Percentiles rank a stretch among this genome's conserved stretches.
Evolutionary conservation across 129 eudicot genomes (phyloP).

Genomic region (Flaveria trinervia): DNA sequence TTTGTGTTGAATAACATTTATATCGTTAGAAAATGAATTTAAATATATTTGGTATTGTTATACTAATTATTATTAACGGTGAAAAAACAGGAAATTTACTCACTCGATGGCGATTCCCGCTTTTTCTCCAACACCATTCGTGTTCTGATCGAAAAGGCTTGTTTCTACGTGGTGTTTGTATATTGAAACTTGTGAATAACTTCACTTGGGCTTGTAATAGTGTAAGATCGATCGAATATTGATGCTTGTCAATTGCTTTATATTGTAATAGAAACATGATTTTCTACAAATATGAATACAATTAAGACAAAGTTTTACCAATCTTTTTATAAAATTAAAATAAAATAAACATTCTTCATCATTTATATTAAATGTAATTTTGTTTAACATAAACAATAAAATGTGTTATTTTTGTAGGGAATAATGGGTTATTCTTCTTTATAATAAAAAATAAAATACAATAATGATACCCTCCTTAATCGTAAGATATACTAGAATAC

Average conservation of each 20-base stretch:
- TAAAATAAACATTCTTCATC: too few species aligned
- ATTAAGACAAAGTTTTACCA: too few species aligned
- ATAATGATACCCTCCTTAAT: too few species aligned
- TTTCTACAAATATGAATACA: not conserved
- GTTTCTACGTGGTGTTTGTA: not conserved
- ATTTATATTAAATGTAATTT: too few species aligned
- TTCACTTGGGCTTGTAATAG: not conserved
- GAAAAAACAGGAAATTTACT: not conserved
- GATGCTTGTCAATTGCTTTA: not conserved
- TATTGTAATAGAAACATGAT: not conserved
- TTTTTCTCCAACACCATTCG: constrained; percentile 3
- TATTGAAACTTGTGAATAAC: not conserved
- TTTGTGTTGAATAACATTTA: too few species aligned
- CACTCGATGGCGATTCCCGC: constrained; percentile 5
- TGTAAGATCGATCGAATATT: not conserved
- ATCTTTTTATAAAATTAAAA: too few species aligned
- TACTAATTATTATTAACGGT: not conserved
- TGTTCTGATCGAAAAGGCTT: not conserved
- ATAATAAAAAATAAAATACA: too few species aligned
- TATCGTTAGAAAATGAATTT: too few species aligned
- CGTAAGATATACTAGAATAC: too few species aligned
- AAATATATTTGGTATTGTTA: not conserved
- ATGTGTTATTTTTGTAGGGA: too few species aligned
- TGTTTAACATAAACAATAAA: too few species aligned
- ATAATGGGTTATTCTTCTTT: too few species aligned